Evolutionary conservation across 176 grass and related monocot species (phyloP), one percentile per base, ranked within the genome.

Genomic region (Oryza rufipogon): DNA sequence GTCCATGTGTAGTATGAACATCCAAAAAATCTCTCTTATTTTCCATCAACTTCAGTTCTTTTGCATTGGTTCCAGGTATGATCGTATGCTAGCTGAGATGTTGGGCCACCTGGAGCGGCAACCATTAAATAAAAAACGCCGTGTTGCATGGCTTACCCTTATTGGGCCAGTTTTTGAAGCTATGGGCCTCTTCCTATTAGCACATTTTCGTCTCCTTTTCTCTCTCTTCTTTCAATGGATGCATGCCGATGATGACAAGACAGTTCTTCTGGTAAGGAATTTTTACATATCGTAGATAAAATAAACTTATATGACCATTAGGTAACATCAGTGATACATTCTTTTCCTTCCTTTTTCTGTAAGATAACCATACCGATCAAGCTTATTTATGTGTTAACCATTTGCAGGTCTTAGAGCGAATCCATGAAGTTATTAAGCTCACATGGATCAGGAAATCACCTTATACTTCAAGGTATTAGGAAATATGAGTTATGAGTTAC

Each of bases 401-500:
- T 84, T 85, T 63, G 66, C 83, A 98, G 96, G 88, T 93, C 73
- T 74, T 95, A 63, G 83, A 94, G 75, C 87, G 87, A 45, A 79
- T 92, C 11, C 80, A 90, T 83, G 65, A 71, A 68, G 77, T 98
- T 76, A 22, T 98, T 56, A 92, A 92, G 82, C 87, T 92, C 69
- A 95, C 96, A 51, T 98, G 93, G 96, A 90, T 98, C 30, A 89
- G 96, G 51, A 90, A 89, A 82, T 95, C 93, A 73, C 93, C 91
- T 25, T 88, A 92, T 74, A 89, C 84, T 84, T 89, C 73, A 56
- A 98, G 93, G 93, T 95, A 70, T 39, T 47, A 85, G 19, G 56
- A 49, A 23, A 3, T 66, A 68, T 58, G 68, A 33, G 70, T 19
- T 70, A 66, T 85, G 4, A 52, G 19, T 58, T 46, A 23, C 61